Evolutionary conservation across 1,139 yeast species (phyloP), one percentile per base, ranked within the genome.

Genomic region (Hyphopichia buzzinii): DNA sequence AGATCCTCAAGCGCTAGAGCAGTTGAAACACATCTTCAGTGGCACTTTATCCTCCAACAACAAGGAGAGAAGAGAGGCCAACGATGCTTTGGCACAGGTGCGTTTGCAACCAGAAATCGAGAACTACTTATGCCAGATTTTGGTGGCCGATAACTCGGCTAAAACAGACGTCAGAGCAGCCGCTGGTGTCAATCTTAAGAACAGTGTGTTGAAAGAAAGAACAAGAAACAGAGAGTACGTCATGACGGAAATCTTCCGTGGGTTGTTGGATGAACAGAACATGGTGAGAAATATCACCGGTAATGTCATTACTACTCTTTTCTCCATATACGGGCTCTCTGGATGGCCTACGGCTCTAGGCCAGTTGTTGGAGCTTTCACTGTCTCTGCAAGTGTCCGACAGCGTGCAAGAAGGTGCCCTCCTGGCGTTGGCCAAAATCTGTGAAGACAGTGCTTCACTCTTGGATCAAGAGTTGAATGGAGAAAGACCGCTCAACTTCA

Each of bases 251-350:
- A 71, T 89, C 17, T 62, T 87, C 26, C 71, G 72, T 37, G 98
- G 97, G 1, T 69, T 92, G 35, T 57, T 76, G 34, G 85, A 79
- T 39, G 51, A 64, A 1, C 79, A 79, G 42, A 57, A 67, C 14
- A 64, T 86, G 51, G 86, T 90, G 17, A 74, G 96, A 43, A 88
- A 86, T 53, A 87, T 90, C 42, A 82, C 96, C 11, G 96, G 97
- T 31, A 90, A 83, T 53, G 95, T 89, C 36, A 81, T 92, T 36
- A 86, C 97, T 2, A 75, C 96, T 0, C 63, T 92, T 29, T 84
- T 90, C 48, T 72, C 84, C 7, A 68, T 78, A n/a, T 77, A 79
- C 33, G 95, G 96, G 1, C 69, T 86, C 30, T 60, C 66, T 23
- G 70, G 73, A 22, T 88, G 96, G 96, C 89, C 95, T 2, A 77